Evolutionary conservation across 2,329 filamentous ascomycete genomes (phyloP).

Genomic region (Trichoderma sp.): DNA sequence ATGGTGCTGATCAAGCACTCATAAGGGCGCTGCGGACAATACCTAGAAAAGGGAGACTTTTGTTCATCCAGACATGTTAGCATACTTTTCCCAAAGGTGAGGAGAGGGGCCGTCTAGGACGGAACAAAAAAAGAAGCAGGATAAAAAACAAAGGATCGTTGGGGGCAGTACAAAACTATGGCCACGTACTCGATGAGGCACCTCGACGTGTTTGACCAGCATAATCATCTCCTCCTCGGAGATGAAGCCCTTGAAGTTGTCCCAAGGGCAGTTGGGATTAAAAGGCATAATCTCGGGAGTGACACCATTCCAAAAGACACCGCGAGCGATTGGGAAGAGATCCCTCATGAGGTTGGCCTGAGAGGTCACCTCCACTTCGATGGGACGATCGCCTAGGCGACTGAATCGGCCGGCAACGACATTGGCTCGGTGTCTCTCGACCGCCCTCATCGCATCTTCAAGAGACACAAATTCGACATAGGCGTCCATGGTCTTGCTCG

Average conservation of each 20-base stretch:
- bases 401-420: conserved; percentile 40
- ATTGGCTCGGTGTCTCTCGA: conserved; percentile 47
- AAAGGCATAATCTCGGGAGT: conserved; percentile 41
- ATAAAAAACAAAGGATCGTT: not conserved
- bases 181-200: conserved; percentile 57
- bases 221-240: conserved; percentile 62
- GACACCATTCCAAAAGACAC: conserved; percentile 53
- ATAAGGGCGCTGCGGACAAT: conserved; percentile 63
- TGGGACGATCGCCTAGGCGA: conserved; percentile 56
- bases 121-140: not conserved
- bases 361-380: conserved; percentile 57
- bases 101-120: not conserved
- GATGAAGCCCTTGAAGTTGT: conserved; percentile 59
- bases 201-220: conserved; percentile 62
- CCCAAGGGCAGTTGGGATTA: conserved; percentile 43
- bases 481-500: conserved; percentile 60
- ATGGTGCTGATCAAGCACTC: conserved; percentile 65
- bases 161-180: not conserved
- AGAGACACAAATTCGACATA: conserved; percentile 57
- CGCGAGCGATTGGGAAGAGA: conserved; percentile 59
- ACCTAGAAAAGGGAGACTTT: conserved; percentile 58
- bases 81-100: not conserved
- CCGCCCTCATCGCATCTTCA: conserved; percentile 52
- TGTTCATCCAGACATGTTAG: not conserved
- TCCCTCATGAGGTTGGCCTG: conserved; percentile 58